Evolutionary conservation across 179 eudicot species (phyloP), one percentile per base, ranked within the genome.

Genomic region (Camellia oleifera): DNA sequence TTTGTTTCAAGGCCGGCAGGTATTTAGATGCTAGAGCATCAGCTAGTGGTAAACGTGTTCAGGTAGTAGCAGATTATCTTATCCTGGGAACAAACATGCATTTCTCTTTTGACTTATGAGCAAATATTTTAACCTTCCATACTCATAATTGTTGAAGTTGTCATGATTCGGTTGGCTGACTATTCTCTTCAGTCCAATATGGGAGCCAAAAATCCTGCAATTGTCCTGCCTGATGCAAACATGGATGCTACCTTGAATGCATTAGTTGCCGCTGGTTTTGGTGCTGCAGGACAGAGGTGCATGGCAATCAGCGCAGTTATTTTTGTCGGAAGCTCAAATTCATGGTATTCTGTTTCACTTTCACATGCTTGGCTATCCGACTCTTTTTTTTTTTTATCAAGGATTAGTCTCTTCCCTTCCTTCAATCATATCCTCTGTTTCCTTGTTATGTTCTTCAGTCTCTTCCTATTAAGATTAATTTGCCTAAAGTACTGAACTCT

Each of bases 251-350:
- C 99, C 46, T 74, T 90, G 77, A 91, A 90, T 83, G 93, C 97
- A 69, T 84, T 96, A 77, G 86, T 88, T 76, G 97, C 99, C 4
- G 96, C 97, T 85, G 99, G 99, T 77, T 96, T 94, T 84, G 97
- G 99, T 79, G 97, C 98, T 86, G 99, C 93, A 9, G 99, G 99
- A 81, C 98, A 92, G 85, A 87, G 98, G 83, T 94, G 96, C 87
- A 92, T 91, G 93, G 94, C 94, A 17, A 88, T 92, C 77, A 91
- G 92, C 86, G 89, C 91, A 15, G 98, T 93, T 79, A 87, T 96
- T 67, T 94, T 96, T 89, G 97, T 96, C 82, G 99, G 99, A 72
- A 90, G 85, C 84, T 85, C 91, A 82, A 90, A 87, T 84, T 77
- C 86, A 77, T 96, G 99, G 99, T 96, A 94, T 69, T 69, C 7